Evolutionary conservation across 139 green algal genomes (phyloP).

Genomic region (Mesostigma viride): DNA sequence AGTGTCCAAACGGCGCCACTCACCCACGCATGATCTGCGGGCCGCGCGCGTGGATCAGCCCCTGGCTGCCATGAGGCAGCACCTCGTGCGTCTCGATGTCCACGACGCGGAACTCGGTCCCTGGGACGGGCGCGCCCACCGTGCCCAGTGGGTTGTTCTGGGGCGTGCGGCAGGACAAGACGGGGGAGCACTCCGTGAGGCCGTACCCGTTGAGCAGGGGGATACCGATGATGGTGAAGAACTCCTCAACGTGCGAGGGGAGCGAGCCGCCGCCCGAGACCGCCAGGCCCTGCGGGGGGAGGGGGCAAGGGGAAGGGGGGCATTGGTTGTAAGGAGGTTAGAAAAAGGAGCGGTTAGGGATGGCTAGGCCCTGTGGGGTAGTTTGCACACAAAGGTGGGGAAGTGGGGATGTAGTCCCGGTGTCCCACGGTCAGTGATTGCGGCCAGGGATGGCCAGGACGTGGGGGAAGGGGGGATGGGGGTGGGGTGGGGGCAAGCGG

Average conservation of each 20-base stretch:
- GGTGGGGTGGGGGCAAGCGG: too few species aligned
- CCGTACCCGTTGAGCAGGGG: slow-evolving; percentile 84
- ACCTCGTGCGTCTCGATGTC: slow-evolving; percentile 49
- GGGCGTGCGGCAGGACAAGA: slow-evolving; percentile 61
- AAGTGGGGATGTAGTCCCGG: too few species aligned
- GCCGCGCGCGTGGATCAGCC: slow-evolving; percentile 60
- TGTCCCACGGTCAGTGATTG: too few species aligned
- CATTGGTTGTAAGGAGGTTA: too few species aligned
- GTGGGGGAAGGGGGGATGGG: too few species aligned
- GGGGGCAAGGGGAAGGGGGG: too few species aligned
- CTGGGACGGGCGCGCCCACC: slow-evolving; percentile 61
- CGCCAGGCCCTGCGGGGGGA: slow-evolving; percentile 22
- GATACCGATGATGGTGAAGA: slow-evolving; percentile 72
- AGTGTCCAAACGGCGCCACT: too few species aligned
- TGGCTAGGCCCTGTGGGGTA: too few species aligned
- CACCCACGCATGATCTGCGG: too few species aligned
- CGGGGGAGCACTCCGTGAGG: slow-evolving; percentile 78
- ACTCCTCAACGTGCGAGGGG: slow-evolving; percentile 70
- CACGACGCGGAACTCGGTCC: slow-evolving; percentile 71
- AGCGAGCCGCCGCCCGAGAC: slow-evolving; percentile 76
- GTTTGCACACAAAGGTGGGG: too few species aligned
- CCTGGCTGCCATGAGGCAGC: slow-evolving; percentile 53
- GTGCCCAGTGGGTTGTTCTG: slow-evolving; percentile 61
- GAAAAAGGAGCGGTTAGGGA: too few species aligned
- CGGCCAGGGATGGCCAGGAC: too few species aligned